Evolutionary conservation across 345 rosid species (phyloP).

Genomic region (Excoecaria cochinchinensis): DNA sequence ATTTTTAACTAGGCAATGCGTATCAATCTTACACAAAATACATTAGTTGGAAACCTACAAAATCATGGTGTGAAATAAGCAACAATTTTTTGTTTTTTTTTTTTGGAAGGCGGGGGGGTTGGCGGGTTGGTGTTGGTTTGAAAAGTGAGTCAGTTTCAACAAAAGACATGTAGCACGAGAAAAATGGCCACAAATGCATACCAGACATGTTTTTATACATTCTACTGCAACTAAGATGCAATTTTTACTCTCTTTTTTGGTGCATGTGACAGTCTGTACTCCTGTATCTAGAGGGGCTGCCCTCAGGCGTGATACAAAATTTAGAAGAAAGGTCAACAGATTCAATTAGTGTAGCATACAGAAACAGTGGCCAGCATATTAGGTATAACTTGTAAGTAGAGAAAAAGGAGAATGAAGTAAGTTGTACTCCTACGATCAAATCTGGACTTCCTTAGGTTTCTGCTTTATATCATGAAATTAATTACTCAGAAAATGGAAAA

Average conservation of each 20-base stretch:
- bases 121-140: no score
- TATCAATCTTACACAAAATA: no score
- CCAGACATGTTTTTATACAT: background rate
- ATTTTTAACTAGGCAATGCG: no score
- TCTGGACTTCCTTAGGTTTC: background rate
- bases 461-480: background rate
- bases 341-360: background rate
- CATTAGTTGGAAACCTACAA: no score
- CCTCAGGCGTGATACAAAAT: background rate
- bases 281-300: background rate
- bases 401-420: background rate
- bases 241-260: background rate
- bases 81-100: no score
- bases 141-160: no score
- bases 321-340: background rate
- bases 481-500: background rate
- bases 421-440: background rate
- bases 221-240: background rate
- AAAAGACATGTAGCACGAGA: background rate
- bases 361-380: background rate
- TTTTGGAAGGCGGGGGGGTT: no score
- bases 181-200: background rate
- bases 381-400: background rate
- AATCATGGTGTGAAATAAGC: no score
- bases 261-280: background rate